Base-by-base conservation (phyloP, 176 grass and related monocot genomes). In the Cenchrus fungigraminus region DNA sequence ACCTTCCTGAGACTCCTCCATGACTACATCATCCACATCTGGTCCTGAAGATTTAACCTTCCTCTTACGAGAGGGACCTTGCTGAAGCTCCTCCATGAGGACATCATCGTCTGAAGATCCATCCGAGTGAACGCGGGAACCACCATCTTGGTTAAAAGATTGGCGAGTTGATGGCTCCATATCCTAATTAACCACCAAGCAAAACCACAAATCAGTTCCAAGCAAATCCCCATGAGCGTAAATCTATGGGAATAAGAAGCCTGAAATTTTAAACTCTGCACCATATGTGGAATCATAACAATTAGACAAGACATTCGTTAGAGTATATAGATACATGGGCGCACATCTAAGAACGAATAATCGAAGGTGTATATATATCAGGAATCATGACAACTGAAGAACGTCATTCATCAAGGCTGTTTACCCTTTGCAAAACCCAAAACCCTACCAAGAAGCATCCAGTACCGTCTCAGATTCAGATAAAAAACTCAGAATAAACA, bases 41-140 rank as follows among this genome's bases (percentile, higher is more conserved):
- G 5, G 3, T 6, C 56, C 81, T 74, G 81, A 83, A 74, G 58
- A 84, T 54, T 75, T 71, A 20, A 50, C 65, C 75, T 50, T 59
- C 56, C 56, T 68, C 29, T 71, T 79, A 34, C 0, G 43, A 50
- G 74, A 17, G 20, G 43, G 25, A 8, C 19, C 65, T 40, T 71
- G 8, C 31, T 45, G 75, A 79, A 22, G 9, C 42, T 58, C 75
- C 28, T 79, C 67, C 44, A 42, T 64, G 2, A 10, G 44, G 9
- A 25, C 76, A 86, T 63, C 66, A 60, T 7, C 20, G 1, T 11
- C 81, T 63, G 81, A 83, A 74, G 58, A 65, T 42, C 75, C 59
- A 11, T 43, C 82, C 1, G 19, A 61, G 7, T 50, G 58, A 25
- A 65, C 10, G 7, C 20, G 7, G 9, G 53, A 14, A 58, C 17